Evolutionary conservation across 495 filamentous ascomycete genomes (phyloP), one percentile per base, ranked within the genome.

Genomic region (Saxophila tyrrhenica): DNA sequence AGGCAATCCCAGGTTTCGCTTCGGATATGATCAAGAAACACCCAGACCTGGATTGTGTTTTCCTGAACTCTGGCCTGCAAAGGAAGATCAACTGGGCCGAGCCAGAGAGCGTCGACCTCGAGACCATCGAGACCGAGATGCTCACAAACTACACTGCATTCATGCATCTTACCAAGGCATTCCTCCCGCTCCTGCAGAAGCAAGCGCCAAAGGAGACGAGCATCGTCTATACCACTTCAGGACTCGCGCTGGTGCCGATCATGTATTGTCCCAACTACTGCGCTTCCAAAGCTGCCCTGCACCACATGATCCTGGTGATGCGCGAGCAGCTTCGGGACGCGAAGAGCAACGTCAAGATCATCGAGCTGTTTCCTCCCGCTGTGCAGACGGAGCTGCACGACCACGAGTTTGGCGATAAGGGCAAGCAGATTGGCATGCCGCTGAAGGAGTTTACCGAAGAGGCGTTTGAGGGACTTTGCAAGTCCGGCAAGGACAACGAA

Each of bases 111-210:
- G 72, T 85, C 51, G 72, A 82, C 60, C 69, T 89, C 0, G 62
- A 67, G 0, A 42, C 67, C 0, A 64, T 82, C 17, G 65, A 77
- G 42, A 57, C 67, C 7, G 86, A 89, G 62, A 52, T 87, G 23
- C 68, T 66, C 9, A 86, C 80, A 1, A 89, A 89, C 68, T 89
- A 86, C 67, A 75, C 76, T 25, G 73, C 82, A 16, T 74, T 75
- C 45, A 63, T 89, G 7, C 72, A 78, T 55, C 69, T 86, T 1
- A 74, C 78, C 20, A 74, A 79, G 13, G 74, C 75, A 0, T 82
- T 89, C 64, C 70, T 86, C 0, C 81, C 85, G 0, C 77, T 81
- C 58, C 72, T 89, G 1, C 72, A 79, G 56, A 68, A 66, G 38
- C 72, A 79, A 55, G 48, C 55, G 13, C 22, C 62, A 11, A 69